Base-by-base conservation (phyloP, 2,329 filamentous ascomycete genomes). In the Aschersonia sp. region DNA sequence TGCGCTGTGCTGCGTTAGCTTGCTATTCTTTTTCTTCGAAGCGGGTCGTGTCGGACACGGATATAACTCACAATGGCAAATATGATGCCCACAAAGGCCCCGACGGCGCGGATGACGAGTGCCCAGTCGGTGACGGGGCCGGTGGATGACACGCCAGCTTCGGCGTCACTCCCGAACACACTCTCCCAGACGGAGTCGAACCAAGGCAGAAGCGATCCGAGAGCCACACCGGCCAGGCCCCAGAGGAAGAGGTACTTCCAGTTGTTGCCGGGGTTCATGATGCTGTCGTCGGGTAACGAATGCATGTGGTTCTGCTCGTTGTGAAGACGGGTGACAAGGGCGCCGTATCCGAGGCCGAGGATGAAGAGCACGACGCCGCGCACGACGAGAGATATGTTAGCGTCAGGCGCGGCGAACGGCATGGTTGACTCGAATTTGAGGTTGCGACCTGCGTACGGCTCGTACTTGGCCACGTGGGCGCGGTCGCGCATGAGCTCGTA, bases 141-240 rank as follows among this genome's bases (percentile, higher is more conserved):
- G 51, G 62, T 57, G 46, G 47, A 43, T 20, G 51, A 45, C 40
- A 51, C 55, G 38, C 47, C 58, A 9, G 62, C 59, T 31, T 59
- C 58, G 5, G 59, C 58, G 9, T 61, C 62, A 42, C 61, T 57
- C 6, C 69, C 67, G 53, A 73, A 66, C 5, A 68, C 63, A 43
- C 73, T 69, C 51, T 83, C 79, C 78, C 85, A 92, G 7, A 89
- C 62, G 9, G 75, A 69, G 62, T 98, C 92, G 28, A 95, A 76
- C 77, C 83, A 91, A 1, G 92, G 92, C 49, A 97, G 67, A 46
- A 94, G 65, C 49, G 80, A 83, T 5, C 92, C 92, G 30, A 96
- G 67, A 0, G 76, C 71, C 4, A 95, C 78, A 12, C 89, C 89
- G 0, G 83, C 81, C 7, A 83, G 56, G 1, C 89, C 92, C 91